These are phyloP conservation scores for Dinochytrium kinnereticum DNA, from an alignment of 371 early-diverging fungal species.

Conservation along the genomic window DNA sequence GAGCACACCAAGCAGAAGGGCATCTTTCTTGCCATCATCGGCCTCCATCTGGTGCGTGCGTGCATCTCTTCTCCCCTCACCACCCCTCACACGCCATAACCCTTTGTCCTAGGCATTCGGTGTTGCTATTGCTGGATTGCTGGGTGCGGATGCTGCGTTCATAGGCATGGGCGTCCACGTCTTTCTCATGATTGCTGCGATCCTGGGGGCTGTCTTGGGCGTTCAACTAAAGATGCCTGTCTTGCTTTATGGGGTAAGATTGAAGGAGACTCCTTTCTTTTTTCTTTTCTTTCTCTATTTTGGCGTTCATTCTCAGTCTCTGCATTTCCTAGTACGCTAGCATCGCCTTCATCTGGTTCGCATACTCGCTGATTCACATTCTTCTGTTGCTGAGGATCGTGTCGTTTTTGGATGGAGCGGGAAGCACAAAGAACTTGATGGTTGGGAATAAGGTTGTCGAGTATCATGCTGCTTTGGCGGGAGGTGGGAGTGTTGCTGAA, in stretches of 20 bases:
- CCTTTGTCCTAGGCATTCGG: background rate
- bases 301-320: too few species aligned
- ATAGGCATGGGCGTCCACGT: background rate
- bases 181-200: background rate
- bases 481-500: background rate
- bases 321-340: slow-evolving; percentile 13
- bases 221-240: background rate
- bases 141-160: background rate
- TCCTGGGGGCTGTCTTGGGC: background rate
- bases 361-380: slow-evolving; percentile 15
- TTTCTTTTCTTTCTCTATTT: too few species aligned
- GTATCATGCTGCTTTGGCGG: slow-evolving; percentile 2
- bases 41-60: background rate
- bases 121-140: background rate
- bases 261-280: background rate
- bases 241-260: background rate
- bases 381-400: slow-evolving; percentile 16
- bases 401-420: background rate
- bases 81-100: background rate
- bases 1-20: background rate
- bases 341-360: slow-evolving; percentile 25
- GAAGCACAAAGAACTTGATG: background rate
- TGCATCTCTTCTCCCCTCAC: too few species aligned
- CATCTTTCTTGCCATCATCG: background rate
- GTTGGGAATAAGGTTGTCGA: background rate